A percentile compares a stretch with the other conserved stretches of the same genome.
Conservation (phyloP, 2,329 filamentous ascomycete species). For the Penicillium glabrum region DNA sequence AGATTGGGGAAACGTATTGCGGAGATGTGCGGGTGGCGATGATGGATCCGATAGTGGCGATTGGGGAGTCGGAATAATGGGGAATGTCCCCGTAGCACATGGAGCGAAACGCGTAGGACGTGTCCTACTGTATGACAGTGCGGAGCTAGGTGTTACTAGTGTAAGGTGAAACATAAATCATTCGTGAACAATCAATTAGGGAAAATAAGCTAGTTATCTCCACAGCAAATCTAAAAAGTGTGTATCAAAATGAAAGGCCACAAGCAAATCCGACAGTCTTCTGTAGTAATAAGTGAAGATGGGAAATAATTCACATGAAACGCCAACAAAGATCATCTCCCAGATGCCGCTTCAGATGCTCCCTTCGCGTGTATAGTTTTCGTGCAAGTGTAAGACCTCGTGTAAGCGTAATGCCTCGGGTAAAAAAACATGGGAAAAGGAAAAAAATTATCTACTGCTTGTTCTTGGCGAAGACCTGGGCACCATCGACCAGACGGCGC, state of each 20-base stretch:
- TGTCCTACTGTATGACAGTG: not conserved
- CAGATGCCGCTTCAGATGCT: constrained; percentile 35
- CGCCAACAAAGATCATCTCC: constrained; percentile 32
- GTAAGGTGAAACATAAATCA: not conserved
- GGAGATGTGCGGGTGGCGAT: not conserved
- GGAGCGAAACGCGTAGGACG: not conserved
- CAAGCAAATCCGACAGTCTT: constrained; percentile 15
- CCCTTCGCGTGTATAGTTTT: constrained; percentile 21
- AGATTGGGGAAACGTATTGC: not conserved
- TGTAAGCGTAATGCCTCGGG: constrained; percentile 15
- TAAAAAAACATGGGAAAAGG: constrained; percentile 1
- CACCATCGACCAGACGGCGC: constrained; percentile 62
- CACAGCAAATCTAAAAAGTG: constrained; percentile 22
- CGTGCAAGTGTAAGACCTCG: constrained; percentile 20
- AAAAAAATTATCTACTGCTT: constrained; percentile 27
- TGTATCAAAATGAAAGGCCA: constrained; percentile 16
- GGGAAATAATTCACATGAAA: constrained; percentile 28
- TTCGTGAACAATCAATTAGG: constrained; percentile 1
- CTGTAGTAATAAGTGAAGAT: constrained; percentile 13
- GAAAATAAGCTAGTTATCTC: not conserved
- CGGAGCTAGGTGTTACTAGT: not conserved
- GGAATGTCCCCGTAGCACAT: not conserved
- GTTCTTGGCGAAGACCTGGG: constrained; percentile 57
- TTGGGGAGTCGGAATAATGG: not conserved
- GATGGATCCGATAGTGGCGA: not conserved